Evolutionary conservation across 2,329 filamentous ascomycete genomes (phyloP).

Genomic region (Periconia sp.): DNA sequence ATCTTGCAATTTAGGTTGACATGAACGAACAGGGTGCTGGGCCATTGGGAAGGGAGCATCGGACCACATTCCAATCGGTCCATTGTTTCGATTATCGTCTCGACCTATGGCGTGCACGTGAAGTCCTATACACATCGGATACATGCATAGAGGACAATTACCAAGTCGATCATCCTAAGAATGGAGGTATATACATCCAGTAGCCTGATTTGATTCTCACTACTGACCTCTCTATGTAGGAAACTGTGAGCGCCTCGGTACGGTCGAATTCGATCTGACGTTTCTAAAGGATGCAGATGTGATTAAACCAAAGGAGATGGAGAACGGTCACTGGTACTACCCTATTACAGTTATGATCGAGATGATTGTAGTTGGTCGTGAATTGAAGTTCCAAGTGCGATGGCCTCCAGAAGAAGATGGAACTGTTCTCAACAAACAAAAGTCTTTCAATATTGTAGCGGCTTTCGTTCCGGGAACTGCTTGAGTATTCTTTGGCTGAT

Average conservation of each 20-base stretch:
- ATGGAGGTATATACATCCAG: conserved; percentile 9
- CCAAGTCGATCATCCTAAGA: conserved; percentile 10
- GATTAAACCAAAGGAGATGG: background rate
- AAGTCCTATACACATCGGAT: conserved; percentile 15
- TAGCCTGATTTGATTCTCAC: background rate
- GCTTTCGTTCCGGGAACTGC: conserved; percentile 14
- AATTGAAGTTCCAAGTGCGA: conserved; percentile 20
- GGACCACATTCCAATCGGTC: conserved; percentile 1
- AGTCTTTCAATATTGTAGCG: conserved; percentile 11
- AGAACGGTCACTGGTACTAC: conserved; percentile 1
- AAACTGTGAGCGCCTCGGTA: conserved; percentile 14
- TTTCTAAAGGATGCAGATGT: background rate
- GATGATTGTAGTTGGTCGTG: conserved; percentile 20
- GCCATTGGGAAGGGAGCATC: conserved; percentile 4
- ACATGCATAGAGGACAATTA: conserved; percentile 17
- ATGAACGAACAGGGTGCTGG: too few relatives aligned
- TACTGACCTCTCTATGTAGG: conserved; percentile 2
- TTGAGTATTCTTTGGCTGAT: too few relatives aligned
- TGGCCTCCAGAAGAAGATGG: conserved; percentile 10
- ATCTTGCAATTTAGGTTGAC: background rate
- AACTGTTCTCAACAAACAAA: conserved; percentile 7
- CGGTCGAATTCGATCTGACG: conserved; percentile 16
- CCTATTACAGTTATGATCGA: conserved; percentile 14
- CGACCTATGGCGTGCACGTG: conserved; percentile 8
- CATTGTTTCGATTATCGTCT: conserved; percentile 1